Base-by-base conservation (phyloP, 352 stramenopile genomes). In the Phytopythium litorale region DNA sequence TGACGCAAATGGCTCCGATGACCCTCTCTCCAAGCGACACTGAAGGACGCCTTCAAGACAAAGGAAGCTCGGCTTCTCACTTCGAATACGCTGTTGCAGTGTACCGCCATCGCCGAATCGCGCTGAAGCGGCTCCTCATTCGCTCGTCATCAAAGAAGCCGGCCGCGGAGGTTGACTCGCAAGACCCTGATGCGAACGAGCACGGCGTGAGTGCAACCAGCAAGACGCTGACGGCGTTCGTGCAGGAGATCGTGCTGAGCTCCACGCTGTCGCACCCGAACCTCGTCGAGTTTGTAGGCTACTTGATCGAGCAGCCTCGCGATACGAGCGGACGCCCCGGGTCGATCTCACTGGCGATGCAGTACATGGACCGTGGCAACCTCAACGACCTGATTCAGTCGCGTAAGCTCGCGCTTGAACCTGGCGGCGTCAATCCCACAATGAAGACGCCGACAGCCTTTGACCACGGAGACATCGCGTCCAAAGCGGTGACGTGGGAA, bases 381-480 rank as follows among this genome's bases (percentile, higher is more conserved):
- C 63, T 86, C 23, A 71, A 81, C 33, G 61, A 55, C 19, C 69
- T 84, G 48, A 75, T 86, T 28, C 52, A 76, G 23, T 21, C 30
- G 5, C 73, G 76, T 25, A 75, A 73, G 33, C 58, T 62, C 6
- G 56, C 30, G 21, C 25, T 75, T 9, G 65, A 68, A 16, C n/a
- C 55, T 15, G 19, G 28, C 12, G 6, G 42, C 37, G 0, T 25
- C 6, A 60, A 52, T 7, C 2, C 16, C 12, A 50, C 35, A 3
- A 21, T 16, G 13, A 49, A 48, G 25, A 52, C 40, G 16, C 33
- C 35, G n/a, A 58, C 53, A 7, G 53, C 53, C 7, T 49, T 45
- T 12, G 21, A 43, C 8, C 33, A 49, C 35, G n/a, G 7, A 54
- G n/a, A 55, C 23, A 35, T 33, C 18, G 51, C 66, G 40, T 56